Base-by-base conservation (phyloP, 2,329 filamentous ascomycete genomes). In the Ceratocystis smalleyi region DNA sequence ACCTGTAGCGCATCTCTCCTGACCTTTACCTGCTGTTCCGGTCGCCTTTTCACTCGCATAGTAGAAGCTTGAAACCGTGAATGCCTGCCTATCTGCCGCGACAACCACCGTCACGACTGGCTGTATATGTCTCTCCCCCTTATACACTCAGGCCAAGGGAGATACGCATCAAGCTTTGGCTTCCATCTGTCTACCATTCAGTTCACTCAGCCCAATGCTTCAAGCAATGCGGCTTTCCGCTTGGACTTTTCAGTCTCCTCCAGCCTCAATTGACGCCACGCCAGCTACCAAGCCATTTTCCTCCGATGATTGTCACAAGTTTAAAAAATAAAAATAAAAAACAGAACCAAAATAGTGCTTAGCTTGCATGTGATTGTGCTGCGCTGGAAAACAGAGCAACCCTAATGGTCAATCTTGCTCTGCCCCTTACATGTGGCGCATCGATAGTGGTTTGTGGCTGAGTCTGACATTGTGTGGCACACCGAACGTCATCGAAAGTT, bases 401-500 rank as follows among this genome's bases (percentile, higher is more conserved):
- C 22, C 47, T 22, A 19, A 51, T 12, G 35, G 1, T 10, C 1
- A 40, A 40, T 40, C 10, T 40, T 40, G 15, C 35, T 15, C 35
- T 15, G 15, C 10, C 12, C 35, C 35, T 15, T 40, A 3, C 3
- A 40, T 40, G 47, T 51, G 47, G 47, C 22, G 47, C 47, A 27
- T n/a, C 5, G 1, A 17, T 4, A 12, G 15, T 57, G 8, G 3
- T 1, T 10, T 30, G 51, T 27, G 51, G 22, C 51, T 57, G 27
- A 32, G 54, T 15, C 27, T 27, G 5, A 8, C 24, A 12, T 4
- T 32, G 6, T 57, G 54, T 57, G 54, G 54, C 54, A 30, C 54
- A 4, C 15, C 17, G 54, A 57, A 57, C 54, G 54, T 57, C 54
- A 57, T 57, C 54, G 54, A 57, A 57, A 57, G 54, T 35, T 32